Conservation (phyloP, 1,284 basidiomycete genomes). For the Takashimella tepidaria region DNA sequence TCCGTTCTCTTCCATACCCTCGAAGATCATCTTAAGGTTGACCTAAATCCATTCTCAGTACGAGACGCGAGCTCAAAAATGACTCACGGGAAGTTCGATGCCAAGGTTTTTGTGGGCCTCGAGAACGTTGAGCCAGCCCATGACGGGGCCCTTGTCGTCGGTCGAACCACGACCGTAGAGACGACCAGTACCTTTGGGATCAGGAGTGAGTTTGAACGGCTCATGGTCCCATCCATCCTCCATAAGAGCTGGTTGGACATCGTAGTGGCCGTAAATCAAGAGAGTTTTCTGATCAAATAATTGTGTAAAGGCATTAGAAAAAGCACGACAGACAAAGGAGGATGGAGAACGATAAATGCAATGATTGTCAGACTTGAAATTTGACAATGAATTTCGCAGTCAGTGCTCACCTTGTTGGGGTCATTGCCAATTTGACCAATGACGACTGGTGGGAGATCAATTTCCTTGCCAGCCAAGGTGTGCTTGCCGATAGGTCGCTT, state of each 20-base stretch:
- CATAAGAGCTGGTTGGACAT: conserved; percentile 53
- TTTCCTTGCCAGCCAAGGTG: conserved; percentile 66
- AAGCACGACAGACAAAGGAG: conserved; percentile 9
- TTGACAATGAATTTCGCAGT: background rate
- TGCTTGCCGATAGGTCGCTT: conserved; percentile 76
- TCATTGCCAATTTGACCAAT: conserved; percentile 80
- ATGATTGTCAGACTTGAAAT: background rate
- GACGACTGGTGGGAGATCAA: conserved; percentile 78
- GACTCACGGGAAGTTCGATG: conserved; percentile 65
- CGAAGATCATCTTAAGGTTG: conserved; percentile 91
- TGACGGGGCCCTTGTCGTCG: conserved; percentile 87
- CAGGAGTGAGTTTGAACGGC: conserved; percentile 75
- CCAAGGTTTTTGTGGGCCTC: conserved; percentile 75
- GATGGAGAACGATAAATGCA: conserved; percentile 1
- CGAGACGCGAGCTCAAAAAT: background rate
- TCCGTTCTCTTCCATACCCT: conserved; percentile 98
- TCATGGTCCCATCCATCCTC: conserved; percentile 89
- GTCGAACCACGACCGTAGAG: conserved; percentile 83
- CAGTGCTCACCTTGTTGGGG: conserved; percentile 56
- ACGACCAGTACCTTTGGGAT: conserved; percentile 48
- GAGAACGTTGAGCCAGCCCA: conserved; percentile 93
- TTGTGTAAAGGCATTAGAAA: background rate
- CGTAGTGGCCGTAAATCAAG: conserved; percentile 83
- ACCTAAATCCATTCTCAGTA: conserved; percentile 49
- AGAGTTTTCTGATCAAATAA: conserved; percentile 63